Conservation (phyloP, 495 filamentous ascomycete species). For the Xylaria telfairii region DNA sequence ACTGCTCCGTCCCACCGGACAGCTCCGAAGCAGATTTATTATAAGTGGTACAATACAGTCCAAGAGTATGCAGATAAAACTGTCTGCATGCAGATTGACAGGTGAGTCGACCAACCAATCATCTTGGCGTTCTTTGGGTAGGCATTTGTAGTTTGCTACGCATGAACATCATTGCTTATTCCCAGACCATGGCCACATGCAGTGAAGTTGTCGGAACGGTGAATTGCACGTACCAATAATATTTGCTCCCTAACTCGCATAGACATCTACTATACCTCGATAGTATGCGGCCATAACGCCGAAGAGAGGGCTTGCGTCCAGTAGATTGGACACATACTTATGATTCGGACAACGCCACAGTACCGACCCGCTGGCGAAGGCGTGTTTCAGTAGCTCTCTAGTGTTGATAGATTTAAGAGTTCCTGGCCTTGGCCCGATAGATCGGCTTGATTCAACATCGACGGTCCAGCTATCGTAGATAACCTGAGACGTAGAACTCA, state of each 20-base stretch:
- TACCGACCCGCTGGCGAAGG: not conserved
- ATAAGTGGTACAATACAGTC: not conserved
- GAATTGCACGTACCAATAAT: not conserved
- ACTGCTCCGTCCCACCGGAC: constrained; percentile 7
- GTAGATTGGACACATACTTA: constrained; percentile 10
- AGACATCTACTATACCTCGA: not conserved
- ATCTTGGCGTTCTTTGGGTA: not conserved
- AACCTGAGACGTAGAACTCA: constrained; percentile 5
- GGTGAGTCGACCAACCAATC: not conserved
- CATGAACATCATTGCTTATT: not conserved
- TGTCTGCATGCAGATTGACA: not conserved
- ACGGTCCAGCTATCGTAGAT: not conserved
- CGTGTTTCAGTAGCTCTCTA: constrained; percentile 3
- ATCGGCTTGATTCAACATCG: not conserved
- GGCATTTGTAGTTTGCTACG: not conserved
- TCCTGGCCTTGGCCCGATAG: constrained; percentile 4
- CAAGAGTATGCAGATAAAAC: not conserved
- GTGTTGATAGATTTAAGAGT: not conserved
- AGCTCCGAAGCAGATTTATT: constrained; percentile 2
- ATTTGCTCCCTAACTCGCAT: not conserved
- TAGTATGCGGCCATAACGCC: not conserved
- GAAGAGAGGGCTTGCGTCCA: not conserved
- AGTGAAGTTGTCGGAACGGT: not conserved
- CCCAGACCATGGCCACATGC: not conserved
- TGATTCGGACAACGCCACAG: constrained; percentile 14